Evolutionary conservation across 495 filamentous ascomycete species (phyloP), one percentile per base, ranked within the genome.

Genomic region (Penicillium robsamsonii): DNA sequence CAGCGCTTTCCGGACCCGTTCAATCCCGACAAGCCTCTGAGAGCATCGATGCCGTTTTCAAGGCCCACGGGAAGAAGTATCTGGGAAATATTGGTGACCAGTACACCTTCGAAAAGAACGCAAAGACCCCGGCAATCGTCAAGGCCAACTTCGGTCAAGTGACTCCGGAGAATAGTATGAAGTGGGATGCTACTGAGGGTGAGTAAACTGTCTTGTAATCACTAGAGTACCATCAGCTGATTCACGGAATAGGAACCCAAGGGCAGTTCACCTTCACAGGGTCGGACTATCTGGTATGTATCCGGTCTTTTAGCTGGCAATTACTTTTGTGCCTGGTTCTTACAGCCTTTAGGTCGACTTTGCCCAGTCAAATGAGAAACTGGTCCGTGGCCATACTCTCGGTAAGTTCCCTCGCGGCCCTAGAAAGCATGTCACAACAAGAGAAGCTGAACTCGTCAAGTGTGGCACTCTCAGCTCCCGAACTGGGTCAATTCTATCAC

Each of bases 151-250:
- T 82, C 42, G 77, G 79, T 50, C 71, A 75, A 46, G 55, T 82
- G 53, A 81, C 78, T 10, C 77, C 79, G 0, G 80, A 81, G 70
- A 83, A 83, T 70, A 80, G 76, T 55, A 80, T 83, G 79, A 83
- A 83, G 63, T 81, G 76, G 78, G 79, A 81, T 51, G 56, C 68
- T 24, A 67, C 67, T 54, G 70, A 72, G 46, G 68, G 71, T 71
- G 41, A 56, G 71, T 65, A 24, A 6, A 24, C 10, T 13, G 9
- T 29, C 38, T 46, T 0, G 11, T 1, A 3, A 7, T 8, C 10
- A 11, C 5, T 40, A 38, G 6, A 50, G 0, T 17, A 46, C 17
- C n/a, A 20, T 29, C 40, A 17, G 30, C 56, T 72, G 52, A 56
- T 50, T 63, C 33, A 27, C 0, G 41, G 56, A 50, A 47, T 40